Evolutionary conservation across 202 grass and related monocot species (phyloP), one percentile per base, ranked within the genome.

Genomic region (Carex sylvatica): DNA sequence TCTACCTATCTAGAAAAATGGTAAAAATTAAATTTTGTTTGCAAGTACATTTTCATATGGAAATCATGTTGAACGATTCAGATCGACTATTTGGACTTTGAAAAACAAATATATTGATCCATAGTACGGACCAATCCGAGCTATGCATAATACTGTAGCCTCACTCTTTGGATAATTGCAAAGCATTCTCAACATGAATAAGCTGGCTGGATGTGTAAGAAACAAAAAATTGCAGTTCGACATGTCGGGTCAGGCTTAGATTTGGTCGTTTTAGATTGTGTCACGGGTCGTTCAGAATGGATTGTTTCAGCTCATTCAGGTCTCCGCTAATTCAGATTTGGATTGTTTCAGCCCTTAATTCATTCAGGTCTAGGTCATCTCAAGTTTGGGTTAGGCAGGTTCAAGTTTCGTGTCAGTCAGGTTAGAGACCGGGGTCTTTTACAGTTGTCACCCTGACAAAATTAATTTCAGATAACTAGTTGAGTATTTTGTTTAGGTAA

Each of bases 251-350:
- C 19, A 73, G 69, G 69, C 42, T 73, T 47, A 11, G 42, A 47
- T 47, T 73, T 51, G 26, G 40, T 73, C 24, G 18, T 51, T 73
- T 51, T 51, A 20, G 2, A n/a, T 73, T 14, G 69, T 14, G 44
- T 51, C 42, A 73, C 20, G 5, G n/a, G 68, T 71, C 38, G 23
- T 71, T 71, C 44, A 73, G 69, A 73, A 73, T 49, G 42, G 19
- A 40, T 73, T 73, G 12, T 26, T 40, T 49, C 19, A 73, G 42
- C 11, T 51, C 19, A 73, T 51, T 69, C 7, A 69, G 36, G 24
- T 65, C 24, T 65, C 24, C 1, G 22, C 30, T 31, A 33, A 69
- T 69, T 40, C 33, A n/a, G 65, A 69, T 69, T 65, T 69, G 33
- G 38, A 69, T 69, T 69, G 65, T 38, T 33, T 69, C 33, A 40